These are phyloP conservation scores for Scedosporium aurantiacum DNA, from an alignment of 2,329 filamentous ascomycete genomes.

Conservation along the genomic window DNA sequence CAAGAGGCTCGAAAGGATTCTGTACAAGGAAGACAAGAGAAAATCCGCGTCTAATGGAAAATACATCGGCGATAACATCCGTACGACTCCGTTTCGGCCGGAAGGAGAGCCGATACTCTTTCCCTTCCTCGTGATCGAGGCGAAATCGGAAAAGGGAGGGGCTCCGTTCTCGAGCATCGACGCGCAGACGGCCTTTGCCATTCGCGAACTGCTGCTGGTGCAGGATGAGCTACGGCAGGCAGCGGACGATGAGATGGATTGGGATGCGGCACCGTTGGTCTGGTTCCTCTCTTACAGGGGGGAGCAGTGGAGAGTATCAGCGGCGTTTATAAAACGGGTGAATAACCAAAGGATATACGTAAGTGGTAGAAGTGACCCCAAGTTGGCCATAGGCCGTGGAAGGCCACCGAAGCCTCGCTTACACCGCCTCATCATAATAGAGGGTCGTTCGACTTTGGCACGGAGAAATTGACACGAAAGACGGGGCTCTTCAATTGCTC, in stretches of 20 bases:
- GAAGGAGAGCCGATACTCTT: slow-evolving; percentile 7
- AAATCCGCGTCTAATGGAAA: background rate
- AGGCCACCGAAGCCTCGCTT: background rate
- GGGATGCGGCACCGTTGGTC: background rate
- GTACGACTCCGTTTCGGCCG: background rate
- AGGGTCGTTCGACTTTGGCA: slow-evolving; percentile 9
- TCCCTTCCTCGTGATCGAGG: slow-evolving; percentile 10
- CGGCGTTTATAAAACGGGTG: background rate
- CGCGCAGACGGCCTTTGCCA: slow-evolving; percentile 9
- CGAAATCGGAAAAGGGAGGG: slow-evolving; percentile 8
- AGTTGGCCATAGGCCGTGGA: background rate
- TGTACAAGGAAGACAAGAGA: background rate
- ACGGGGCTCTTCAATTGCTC: slow-evolving; percentile 12
- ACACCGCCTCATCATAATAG: background rate
- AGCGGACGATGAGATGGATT: background rate
- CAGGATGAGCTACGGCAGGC: slow-evolving; percentile 7
- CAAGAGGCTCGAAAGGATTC: background rate
- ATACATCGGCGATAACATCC: background rate
- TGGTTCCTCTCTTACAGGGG: slow-evolving; percentile 2
- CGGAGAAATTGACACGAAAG: slow-evolving; percentile 7
- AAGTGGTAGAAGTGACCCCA: background rate
- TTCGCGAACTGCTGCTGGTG: slow-evolving; percentile 8
- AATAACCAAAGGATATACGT: background rate
- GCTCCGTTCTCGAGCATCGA: slow-evolving; percentile 6
- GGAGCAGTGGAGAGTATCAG: background rate